phyloP scores from a whole-genome alignment of 2,329 filamentous ascomycete genomes.

The Colletotrichum liaoningense region DNA sequence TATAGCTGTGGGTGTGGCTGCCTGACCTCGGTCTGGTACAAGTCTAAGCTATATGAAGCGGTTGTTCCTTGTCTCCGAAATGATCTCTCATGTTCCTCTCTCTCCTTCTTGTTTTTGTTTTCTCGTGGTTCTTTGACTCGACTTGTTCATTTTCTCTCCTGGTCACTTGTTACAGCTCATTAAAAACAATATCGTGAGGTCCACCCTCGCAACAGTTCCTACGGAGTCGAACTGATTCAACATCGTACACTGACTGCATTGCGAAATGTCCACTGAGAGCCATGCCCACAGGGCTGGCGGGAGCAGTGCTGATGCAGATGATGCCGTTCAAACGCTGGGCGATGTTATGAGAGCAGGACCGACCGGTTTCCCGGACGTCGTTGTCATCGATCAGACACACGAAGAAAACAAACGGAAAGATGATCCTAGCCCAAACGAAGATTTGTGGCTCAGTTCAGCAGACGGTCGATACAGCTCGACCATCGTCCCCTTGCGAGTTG shows the following conservation, averaged over 20 bases:
- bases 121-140: not conserved
- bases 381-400: constrained; percentile 51
- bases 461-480: constrained; percentile 60
- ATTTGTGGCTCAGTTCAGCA: constrained; percentile 61
- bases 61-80: not conserved
- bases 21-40: constrained; percentile 31
- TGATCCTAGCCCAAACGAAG: constrained; percentile 53
- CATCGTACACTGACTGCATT: not conserved
- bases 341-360: constrained; percentile 55
- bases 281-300: not conserved
- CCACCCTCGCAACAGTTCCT: not conserved
- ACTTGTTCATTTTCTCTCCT: not conserved
- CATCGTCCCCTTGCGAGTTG: constrained; percentile 58
- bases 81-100: not conserved
- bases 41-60: constrained; percentile 31
- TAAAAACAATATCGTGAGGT: not conserved
- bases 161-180: constrained; percentile 1
- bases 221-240: not conserved
- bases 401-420: constrained; percentile 46
- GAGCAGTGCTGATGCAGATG: not conserved
- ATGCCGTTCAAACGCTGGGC: constrained; percentile 43
- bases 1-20: constrained; percentile 33
- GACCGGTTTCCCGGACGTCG: constrained; percentile 48
- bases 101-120: not conserved
- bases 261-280: constrained; percentile 17